These are phyloP conservation scores for Funneliformis mosseae DNA, from an alignment of 192 early-diverging fungal genomes.

Conservation along the genomic window DNA sequence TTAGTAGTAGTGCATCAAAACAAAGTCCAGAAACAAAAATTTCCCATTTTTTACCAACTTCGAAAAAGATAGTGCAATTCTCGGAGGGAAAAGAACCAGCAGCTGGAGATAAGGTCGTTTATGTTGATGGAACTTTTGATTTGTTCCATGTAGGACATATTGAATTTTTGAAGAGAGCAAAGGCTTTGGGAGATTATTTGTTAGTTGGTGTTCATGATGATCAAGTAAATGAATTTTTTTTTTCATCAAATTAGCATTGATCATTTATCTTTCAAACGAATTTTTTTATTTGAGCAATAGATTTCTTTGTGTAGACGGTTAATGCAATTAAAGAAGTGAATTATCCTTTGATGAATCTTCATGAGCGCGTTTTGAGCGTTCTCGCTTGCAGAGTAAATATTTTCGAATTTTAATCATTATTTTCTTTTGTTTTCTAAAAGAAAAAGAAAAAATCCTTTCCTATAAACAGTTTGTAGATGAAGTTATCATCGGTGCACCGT, in stretches of 20 bases:
- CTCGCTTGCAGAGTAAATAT: constrained; percentile 79
- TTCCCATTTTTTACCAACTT: constrained; percentile 89
- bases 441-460: not conserved
- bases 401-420: not conserved
- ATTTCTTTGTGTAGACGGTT: constrained; percentile 56
- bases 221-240: constrained; percentile 42
- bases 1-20: constrained; percentile 53
- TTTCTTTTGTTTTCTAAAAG: not conserved
- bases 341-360: constrained; percentile 94
- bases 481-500: constrained; percentile 91
- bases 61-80: constrained; percentile 87
- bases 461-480: constrained; percentile 81
- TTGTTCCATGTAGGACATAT: constrained; percentile 96
- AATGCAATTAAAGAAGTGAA: constrained; percentile 85
- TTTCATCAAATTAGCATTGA: not conserved
- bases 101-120: constrained; percentile 79
- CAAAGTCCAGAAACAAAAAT: constrained; percentile 56
- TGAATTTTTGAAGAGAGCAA: constrained; percentile 88
- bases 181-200: constrained; percentile 83
- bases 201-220: constrained; percentile 95
- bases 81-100: constrained; percentile 79
- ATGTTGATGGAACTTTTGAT: constrained; percentile 97
- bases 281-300: not conserved
- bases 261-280: not conserved
- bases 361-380: constrained; percentile 93